A percentile compares a stretch with the other conserved stretches of the same genome.
Evolutionary conservation across 805 yeast genomes (phyloP).

Genomic region (Myxozyma monticola): DNA sequence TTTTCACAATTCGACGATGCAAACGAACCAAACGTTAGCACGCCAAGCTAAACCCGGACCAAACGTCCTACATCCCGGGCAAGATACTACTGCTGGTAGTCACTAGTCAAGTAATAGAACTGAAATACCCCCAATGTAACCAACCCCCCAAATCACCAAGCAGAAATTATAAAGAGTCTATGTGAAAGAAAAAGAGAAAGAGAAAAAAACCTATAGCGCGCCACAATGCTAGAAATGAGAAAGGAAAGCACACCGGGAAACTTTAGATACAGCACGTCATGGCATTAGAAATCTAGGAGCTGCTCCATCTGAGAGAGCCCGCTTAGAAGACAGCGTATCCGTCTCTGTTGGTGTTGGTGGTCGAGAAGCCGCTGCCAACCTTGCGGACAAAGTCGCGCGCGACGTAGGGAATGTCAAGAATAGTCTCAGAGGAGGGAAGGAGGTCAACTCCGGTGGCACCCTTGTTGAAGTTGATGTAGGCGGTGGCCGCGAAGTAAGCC

Average conservation of each 20-base stretch:
- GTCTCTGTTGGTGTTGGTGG: conserved; percentile 59
- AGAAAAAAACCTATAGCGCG: no score
- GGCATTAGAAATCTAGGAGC: neutral
- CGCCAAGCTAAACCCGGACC: no score
- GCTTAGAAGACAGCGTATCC: conserved; percentile 88
- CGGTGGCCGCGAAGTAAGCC: conserved; percentile 54
- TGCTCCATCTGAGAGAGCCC: neutral
- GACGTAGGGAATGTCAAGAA: conserved; percentile 59
- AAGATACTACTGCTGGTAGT: no score
- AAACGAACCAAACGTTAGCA: no score
- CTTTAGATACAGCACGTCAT: neutral
- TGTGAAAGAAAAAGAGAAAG: no score
- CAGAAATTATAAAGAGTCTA: no score
- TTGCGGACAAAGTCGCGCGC: conserved; percentile 49
- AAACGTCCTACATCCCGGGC: no score
- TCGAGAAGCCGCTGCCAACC: conserved; percentile 65
- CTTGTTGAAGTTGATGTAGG: conserved; percentile 69
- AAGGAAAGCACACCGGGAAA: neutral
- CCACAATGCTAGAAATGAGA: no score
- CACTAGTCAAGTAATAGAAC: no score
- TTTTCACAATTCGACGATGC: no score
- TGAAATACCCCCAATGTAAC: no score
- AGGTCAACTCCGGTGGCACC: conserved; percentile 63
- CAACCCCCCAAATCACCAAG: no score
- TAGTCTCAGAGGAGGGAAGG: conserved; percentile 43